Evolutionary conservation across 495 filamentous ascomycete species (phyloP), one percentile per base, ranked within the genome.

Genomic region (Penicillium cosmopolitanum): DNA sequence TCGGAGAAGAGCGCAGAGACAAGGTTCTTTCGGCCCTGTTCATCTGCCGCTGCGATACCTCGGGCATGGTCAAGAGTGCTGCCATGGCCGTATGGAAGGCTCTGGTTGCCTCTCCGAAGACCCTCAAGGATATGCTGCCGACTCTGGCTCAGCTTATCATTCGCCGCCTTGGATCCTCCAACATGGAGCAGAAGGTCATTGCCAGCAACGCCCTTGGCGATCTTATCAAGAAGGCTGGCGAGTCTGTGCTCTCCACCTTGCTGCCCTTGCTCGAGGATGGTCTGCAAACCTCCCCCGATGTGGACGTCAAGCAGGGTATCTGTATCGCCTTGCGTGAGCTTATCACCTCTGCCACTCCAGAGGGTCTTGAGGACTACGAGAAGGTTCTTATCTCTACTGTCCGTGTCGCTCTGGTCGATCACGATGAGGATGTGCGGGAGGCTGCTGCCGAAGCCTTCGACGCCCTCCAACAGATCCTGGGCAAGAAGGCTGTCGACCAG

Each of bases 111-210:
- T 93, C 92, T 43, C 95, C 95, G 18, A 87, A 87, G 57, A 97
- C 90, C 19, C 86, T 98, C 62, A 96, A 96, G 73, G 95, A 98
- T 66, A 85, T 98, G 64, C 87, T 96, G 36, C 94, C 95, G 28
- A 97, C 93, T 7, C 85, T 98, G 42, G 96, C 92, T 6, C 92
- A 96, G 72, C 84, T 98, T 62, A 87, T 98, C 61, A 98, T 98
- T 72, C 87, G 93, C 54, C 90, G 95, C 36, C 87, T 98, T 38
- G 95, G 92, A 54, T 97, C 92, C 63, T 89, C 93, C 4, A 98
- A 97, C 67, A 91, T 96, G 88, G 95, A 98, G 73, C 95, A 98
- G 72, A 97, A 96, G 76, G 89, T 96, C 58, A 98, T 98, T 77
- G 96, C 95, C 50, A 93, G 94, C 66, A 98, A 98, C 71, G 92